phyloP scores from a whole-genome alignment of 345 rosid genomes.

The Schrenkiella parvula region DNA sequence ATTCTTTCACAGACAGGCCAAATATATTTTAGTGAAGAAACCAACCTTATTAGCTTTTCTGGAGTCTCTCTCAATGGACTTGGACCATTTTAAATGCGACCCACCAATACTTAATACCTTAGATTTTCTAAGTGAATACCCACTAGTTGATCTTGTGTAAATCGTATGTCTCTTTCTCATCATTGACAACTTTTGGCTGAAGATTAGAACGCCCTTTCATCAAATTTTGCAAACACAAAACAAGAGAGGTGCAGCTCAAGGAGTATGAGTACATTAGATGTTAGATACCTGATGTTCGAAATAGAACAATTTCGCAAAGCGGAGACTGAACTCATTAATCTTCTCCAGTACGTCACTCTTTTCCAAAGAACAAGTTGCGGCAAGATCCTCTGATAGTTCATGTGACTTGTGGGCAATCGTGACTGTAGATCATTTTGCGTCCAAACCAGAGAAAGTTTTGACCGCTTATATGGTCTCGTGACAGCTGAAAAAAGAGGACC shows the following conservation, averaged over 20 bases:
- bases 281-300: slow-evolving; percentile 56
- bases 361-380: slow-evolving; percentile 90
- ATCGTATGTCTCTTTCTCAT: slow-evolving; percentile 72
- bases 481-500: slow-evolving; percentile 38
- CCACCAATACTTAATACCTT: slow-evolving; percentile 91
- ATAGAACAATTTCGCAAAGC: slow-evolving; percentile 40
- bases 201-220: slow-evolving; percentile 30
- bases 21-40: slow-evolving; percentile 11
- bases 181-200: slow-evolving; percentile 58
- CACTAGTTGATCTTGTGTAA: slow-evolving; percentile 80
- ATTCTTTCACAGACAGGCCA: not conserved
- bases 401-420: slow-evolving; percentile 36
- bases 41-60: slow-evolving; percentile 90
- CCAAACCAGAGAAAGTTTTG: slow-evolving; percentile 78
- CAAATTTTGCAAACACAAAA: slow-evolving; percentile 20
- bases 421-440: slow-evolving; percentile 45
- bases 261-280: slow-evolving; percentile 25
- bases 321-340: slow-evolving; percentile 41
- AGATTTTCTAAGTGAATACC: slow-evolving; percentile 80
- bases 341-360: slow-evolving; percentile 67
- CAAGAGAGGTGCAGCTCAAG: slow-evolving; percentile 20
- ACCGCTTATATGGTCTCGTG: slow-evolving; percentile 44
- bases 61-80: slow-evolving; percentile 76
- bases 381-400: slow-evolving; percentile 43
- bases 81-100: slow-evolving; percentile 90